A percentile compares a stretch with the other conserved stretches of the same genome.
These are phyloP conservation scores for Odontarrhena argentea DNA, from an alignment of 345 rosid genomes.

Conservation along the genomic window DNA sequence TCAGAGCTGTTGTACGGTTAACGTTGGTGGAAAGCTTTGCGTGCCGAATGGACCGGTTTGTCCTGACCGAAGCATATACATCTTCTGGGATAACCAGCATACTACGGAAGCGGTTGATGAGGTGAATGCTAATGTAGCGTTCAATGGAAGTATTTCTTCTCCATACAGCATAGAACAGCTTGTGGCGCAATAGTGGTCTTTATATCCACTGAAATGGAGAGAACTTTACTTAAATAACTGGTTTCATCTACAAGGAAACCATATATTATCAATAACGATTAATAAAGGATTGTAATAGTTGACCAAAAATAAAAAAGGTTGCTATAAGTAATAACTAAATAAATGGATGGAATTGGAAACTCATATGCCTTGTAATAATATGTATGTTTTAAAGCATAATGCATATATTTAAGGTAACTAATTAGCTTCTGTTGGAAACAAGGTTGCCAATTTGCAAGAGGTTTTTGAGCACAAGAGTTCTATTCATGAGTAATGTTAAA, in stretches of 20 bases:
- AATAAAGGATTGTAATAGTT: constrained; percentile 13
- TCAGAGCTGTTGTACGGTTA: constrained; percentile 39
- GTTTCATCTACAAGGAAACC: constrained; percentile 10
- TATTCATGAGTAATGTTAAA: no score
- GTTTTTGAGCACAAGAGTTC: no score
- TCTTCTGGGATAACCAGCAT: constrained; percentile 60
- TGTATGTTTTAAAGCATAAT: no score
- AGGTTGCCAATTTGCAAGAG: no score
- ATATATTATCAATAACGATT: neutral
- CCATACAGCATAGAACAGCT: constrained; percentile 33
- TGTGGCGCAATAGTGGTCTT: neutral
- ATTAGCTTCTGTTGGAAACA: no score
- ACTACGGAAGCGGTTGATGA: constrained; percentile 45
- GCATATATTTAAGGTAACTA: no score
- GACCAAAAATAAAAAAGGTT: neutral
- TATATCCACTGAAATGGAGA: neutral
- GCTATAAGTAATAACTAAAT: neutral
- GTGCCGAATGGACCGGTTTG: constrained; percentile 41
- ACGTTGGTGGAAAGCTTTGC: constrained; percentile 41
- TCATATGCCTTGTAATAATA: no score
- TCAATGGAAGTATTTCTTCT: constrained; percentile 10
- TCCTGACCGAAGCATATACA: constrained; percentile 35
- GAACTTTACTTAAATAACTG: neutral
- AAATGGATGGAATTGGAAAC: no score
- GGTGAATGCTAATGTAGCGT: constrained; percentile 30